Evolutionary conservation across 129 eudicot genomes (phyloP).

Genomic region (Solidago caesia): DNA sequence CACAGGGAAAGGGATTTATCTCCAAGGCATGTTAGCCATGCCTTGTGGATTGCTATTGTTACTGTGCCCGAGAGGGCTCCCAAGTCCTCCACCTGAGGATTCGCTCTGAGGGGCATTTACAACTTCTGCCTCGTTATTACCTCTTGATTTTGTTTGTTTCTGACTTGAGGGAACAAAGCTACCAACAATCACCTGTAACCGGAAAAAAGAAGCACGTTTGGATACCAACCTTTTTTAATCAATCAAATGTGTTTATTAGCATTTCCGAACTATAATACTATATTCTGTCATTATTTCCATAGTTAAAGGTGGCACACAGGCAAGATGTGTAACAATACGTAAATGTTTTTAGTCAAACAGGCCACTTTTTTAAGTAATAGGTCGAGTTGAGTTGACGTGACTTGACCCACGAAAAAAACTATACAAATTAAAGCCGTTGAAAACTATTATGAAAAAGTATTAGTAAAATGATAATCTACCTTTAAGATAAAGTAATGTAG

Average conservation of each 20-base stretch:
- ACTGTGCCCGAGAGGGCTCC: conserved; percentile 40
- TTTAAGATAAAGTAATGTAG: neutral
- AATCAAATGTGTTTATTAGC: neutral
- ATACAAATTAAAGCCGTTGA: neutral
- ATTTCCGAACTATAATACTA: neutral
- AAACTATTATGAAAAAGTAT: neutral
- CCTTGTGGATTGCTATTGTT: conserved; percentile 35
- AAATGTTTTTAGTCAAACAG: neutral
- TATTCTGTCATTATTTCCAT: neutral
- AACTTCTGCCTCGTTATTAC: conserved; percentile 21
- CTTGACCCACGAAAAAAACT: neutral
- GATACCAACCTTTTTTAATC: neutral
- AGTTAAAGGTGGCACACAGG: neutral
- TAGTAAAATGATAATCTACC: neutral
- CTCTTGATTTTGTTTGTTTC: conserved; percentile 18
- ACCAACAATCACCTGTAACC: conserved; percentile 47
- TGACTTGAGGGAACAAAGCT: conserved; percentile 34
- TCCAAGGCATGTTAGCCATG: conserved; percentile 42
- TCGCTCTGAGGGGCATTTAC: conserved; percentile 37
- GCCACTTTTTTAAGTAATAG: neutral
- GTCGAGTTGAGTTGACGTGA: neutral
- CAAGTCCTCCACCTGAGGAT: conserved; percentile 46
- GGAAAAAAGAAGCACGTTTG: neutral
- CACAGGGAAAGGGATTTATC: conserved; percentile 22
- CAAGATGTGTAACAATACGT: neutral